Conservation (phyloP, 441 rosid genomes). For the Gossypium schwendimanii region DNA sequence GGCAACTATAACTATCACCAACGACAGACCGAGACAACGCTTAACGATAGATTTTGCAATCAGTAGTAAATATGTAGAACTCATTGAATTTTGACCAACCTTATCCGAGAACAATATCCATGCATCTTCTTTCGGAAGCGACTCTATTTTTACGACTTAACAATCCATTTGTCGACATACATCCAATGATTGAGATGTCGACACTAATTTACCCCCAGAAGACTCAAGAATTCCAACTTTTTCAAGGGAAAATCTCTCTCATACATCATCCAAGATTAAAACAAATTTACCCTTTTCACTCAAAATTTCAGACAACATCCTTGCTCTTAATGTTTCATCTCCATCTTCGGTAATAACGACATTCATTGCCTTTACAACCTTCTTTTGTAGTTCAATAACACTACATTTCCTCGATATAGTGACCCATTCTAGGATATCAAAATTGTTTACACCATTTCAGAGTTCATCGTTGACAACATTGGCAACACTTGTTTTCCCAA, state of each 20-base stretch:
- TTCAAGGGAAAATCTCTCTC: too few relatives aligned
- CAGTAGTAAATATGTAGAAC: neutral
- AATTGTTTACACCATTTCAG: neutral
- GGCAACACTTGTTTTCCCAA: neutral
- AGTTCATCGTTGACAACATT: neutral
- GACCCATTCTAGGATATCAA: neutral
- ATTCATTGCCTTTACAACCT: neutral
- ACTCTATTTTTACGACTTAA: constrained; percentile 27
- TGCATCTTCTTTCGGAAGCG: constrained; percentile 23
- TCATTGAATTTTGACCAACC: constrained; percentile 13
- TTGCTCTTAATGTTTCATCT: neutral
- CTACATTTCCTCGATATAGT: neutral
- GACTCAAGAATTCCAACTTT: too few relatives aligned
- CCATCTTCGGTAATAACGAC: neutral
- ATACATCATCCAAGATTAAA: too few relatives aligned
- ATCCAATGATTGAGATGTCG: too few relatives aligned
- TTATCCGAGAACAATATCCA: constrained; percentile 33
- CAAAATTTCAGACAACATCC: neutral
- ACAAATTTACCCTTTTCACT: neutral
- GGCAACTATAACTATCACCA: constrained; percentile 10
- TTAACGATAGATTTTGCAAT: too few relatives aligned
- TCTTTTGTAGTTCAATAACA: neutral
- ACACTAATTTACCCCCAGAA: too few relatives aligned
- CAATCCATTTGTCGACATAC: constrained; percentile 19
- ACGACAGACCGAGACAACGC: too few relatives aligned